Evolutionary conservation across 768 basidiomycete genomes (phyloP).

Genomic region (Mycena filopes): DNA sequence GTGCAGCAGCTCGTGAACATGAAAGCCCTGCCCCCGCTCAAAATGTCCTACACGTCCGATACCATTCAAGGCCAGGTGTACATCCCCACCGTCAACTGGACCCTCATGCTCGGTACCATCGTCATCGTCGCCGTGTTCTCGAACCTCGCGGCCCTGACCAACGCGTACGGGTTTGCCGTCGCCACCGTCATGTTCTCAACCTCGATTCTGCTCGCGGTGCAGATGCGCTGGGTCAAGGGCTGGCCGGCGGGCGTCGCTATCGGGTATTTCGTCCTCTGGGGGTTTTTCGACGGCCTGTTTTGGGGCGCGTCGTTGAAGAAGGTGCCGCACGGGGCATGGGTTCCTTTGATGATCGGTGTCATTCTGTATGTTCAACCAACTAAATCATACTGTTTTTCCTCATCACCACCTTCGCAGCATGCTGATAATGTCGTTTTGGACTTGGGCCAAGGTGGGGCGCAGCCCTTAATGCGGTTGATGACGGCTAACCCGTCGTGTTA

Average conservation of each 20-base stretch:
- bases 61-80: slow-evolving; percentile 73
- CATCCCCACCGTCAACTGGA: slow-evolving; percentile 72
- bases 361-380: slow-evolving; percentile 53
- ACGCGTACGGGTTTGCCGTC: slow-evolving; percentile 74
- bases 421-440: slow-evolving; percentile 69
- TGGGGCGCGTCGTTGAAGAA: slow-evolving; percentile 73
- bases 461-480: not conserved
- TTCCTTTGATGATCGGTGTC: slow-evolving; percentile 67
- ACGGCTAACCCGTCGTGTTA: slow-evolving; percentile 20
- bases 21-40: slow-evolving; percentile 66
- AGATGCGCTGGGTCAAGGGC: slow-evolving; percentile 67
- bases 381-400: not conserved
- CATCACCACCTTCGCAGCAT: slow-evolving; percentile 40
- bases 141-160: slow-evolving; percentile 62
- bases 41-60: slow-evolving; percentile 70
- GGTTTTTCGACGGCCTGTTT: slow-evolving; percentile 77
- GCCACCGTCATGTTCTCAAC: slow-evolving; percentile 75
- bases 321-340: slow-evolving; percentile 74
- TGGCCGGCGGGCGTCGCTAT: slow-evolving; percentile 54
- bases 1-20: slow-evolving; percentile 74
- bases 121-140: slow-evolving; percentile 68
- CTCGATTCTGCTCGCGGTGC: slow-evolving; percentile 62
- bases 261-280: slow-evolving; percentile 62
- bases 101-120: slow-evolving; percentile 62
- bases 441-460: slow-evolving; percentile 65